A percentile compares a stretch with the other conserved stretches of the same genome.
phyloP scores from a whole-genome alignment of 306 rosid genomes.

The Hippophae gyantsensis region DNA sequence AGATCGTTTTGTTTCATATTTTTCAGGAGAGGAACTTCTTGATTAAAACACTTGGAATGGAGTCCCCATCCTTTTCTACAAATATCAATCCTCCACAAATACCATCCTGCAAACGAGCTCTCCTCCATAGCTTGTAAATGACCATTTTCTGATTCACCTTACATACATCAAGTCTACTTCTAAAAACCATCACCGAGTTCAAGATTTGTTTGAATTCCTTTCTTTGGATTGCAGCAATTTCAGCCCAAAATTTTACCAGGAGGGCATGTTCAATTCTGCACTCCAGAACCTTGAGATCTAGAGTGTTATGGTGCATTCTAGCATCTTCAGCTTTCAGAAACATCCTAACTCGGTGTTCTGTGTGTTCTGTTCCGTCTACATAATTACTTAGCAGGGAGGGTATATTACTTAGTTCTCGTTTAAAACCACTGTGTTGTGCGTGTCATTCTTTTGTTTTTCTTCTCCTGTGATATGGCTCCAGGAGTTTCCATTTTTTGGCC shows the following conservation, averaged over 20 bases:
- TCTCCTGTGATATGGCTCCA: slow-evolving; percentile 35
- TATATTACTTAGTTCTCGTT: slow-evolving; percentile 22
- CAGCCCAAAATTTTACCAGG: slow-evolving; percentile 62
- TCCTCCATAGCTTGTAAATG: slow-evolving; percentile 65
- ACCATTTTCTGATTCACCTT: slow-evolving; percentile 28
- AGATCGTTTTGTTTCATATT: slow-evolving; percentile 10
- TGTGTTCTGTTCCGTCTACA: slow-evolving; percentile 23
- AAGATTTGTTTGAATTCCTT: slow-evolving; percentile 27
- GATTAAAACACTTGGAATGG: slow-evolving; percentile 93
- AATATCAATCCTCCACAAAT: slow-evolving; percentile 55
- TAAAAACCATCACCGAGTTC: slow-evolving; percentile 22
- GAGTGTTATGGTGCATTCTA: slow-evolving; percentile 70
- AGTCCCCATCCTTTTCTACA: slow-evolving; percentile 45
- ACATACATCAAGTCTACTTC: slow-evolving; percentile 17
- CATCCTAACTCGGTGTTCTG: slow-evolving; percentile 38
- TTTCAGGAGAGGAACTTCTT: slow-evolving; percentile 96
- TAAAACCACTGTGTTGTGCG: slow-evolving; percentile 43
- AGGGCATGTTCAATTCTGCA: slow-evolving; percentile 51
- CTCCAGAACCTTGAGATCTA: slow-evolving; percentile 28
- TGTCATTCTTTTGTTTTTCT: slow-evolving; percentile 66
- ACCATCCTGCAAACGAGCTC: slow-evolving; percentile 93
- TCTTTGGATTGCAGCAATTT: slow-evolving; percentile 53
- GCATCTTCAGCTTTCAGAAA: slow-evolving; percentile 27
- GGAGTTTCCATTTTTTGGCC: slow-evolving; percentile 69
- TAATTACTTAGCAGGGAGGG: slow-evolving; percentile 13